Evolutionary conservation across 148 eudicot genomes (phyloP).

Genomic region (Cornus suecica): DNA sequence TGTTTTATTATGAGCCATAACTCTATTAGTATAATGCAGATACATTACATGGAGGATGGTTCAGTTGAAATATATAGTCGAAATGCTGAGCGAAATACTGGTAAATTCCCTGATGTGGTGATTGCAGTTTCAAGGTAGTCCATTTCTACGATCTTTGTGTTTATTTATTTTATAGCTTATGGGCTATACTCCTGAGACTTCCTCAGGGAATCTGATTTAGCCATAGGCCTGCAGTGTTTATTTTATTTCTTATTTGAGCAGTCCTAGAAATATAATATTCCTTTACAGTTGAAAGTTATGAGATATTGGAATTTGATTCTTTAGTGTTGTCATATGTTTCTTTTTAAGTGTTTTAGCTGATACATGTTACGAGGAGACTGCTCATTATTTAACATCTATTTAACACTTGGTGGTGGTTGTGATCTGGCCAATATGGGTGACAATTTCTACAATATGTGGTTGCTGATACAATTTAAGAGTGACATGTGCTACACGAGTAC

Average conservation of each 20-base stretch:
- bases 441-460: too few relatives aligned
- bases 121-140: slow-evolving; percentile 57
- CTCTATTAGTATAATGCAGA: slow-evolving; percentile 31
- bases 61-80: slow-evolving; percentile 90
- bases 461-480: too few relatives aligned
- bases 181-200: background rate
- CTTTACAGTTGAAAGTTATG: background rate
- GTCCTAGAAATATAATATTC: background rate
- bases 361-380: background rate
- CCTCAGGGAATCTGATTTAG: background rate
- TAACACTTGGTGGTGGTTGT: too few relatives aligned
- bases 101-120: slow-evolving; percentile 90
- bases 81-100: slow-evolving; percentile 91
- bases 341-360: background rate
- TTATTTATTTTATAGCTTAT: background rate
- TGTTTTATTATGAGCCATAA: slow-evolving; percentile 12
- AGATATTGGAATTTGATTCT: background rate
- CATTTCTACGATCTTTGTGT: background rate
- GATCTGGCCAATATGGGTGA: too few relatives aligned
- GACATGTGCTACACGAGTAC: too few relatives aligned
- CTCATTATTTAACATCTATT: too few relatives aligned
- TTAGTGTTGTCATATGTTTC: background rate
- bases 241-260: background rate
- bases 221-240: background rate
- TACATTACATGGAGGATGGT: slow-evolving; percentile 92